Percentiles rank a stretch among this genome's conserved stretches.
These are phyloP conservation scores for Verruconis gallopava DNA, from an alignment of 2,329 filamentous ascomycete species.

Conservation along the genomic window DNA sequence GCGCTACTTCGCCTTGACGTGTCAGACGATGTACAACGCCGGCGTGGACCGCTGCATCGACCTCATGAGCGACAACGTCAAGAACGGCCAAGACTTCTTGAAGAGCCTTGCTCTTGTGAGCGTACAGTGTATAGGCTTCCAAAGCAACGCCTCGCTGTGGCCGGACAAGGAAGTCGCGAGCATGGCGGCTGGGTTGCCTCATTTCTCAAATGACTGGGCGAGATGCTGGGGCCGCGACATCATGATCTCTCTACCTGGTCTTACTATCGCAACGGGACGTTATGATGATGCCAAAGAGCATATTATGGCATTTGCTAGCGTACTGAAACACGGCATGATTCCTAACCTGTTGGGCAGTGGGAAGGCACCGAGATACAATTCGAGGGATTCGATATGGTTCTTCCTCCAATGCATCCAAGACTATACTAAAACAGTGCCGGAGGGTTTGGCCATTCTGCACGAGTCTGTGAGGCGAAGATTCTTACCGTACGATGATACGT, in stretches of 20 bases:
- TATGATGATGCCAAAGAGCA: conserved; percentile 86
- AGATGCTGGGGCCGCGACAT: conserved; percentile 96
- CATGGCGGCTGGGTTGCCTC: conserved; percentile 81
- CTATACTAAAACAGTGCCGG: conserved; percentile 68
- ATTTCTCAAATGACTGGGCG: conserved; percentile 89
- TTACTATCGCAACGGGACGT: conserved; percentile 82
- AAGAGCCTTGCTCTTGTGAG: conserved; percentile 84
- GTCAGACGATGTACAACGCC: conserved; percentile 78
- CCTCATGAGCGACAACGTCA: conserved; percentile 65
- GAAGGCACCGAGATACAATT: conserved; percentile 81
- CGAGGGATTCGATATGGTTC: conserved; percentile 95
- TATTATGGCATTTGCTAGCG: conserved; percentile 86
- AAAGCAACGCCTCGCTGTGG: conserved; percentile 83
- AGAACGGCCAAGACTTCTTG: conserved; percentile 74
- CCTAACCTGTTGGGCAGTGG: conserved; percentile 85
- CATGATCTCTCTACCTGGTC: conserved; percentile 84
- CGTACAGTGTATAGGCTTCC: conserved; percentile 76
- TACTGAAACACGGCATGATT: conserved; percentile 97
- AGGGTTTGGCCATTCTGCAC: conserved; percentile 60
- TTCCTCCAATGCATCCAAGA: conserved; percentile 94
- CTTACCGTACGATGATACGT: conserved; percentile 88
- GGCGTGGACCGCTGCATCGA: conserved; percentile 66
- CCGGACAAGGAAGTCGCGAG: conserved; percentile 74
- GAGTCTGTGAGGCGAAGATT: conserved; percentile 74
- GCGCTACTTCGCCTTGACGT: conserved; percentile 80